phyloP scores from a whole-genome alignment of 2,329 filamentous ascomycete species.

The Epichloe sibirici region DNA sequence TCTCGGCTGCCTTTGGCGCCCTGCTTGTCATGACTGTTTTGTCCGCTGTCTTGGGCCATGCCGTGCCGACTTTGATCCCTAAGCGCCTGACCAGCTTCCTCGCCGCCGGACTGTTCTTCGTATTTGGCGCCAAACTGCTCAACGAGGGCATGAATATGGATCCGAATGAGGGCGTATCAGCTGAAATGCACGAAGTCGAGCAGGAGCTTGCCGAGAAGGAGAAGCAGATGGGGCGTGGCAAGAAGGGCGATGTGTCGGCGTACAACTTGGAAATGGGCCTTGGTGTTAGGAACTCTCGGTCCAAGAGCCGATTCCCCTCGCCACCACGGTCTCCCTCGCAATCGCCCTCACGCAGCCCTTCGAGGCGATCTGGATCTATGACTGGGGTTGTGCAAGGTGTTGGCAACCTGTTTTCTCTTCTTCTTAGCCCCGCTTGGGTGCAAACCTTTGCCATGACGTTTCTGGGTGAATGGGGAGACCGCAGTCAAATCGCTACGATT shows the following conservation, averaged over 20 bases:
- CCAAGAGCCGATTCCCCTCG: conserved; percentile 65
- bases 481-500: conserved; percentile 95
- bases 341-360: conserved; percentile 53
- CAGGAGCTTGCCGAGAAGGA: conserved; percentile 89
- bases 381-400: conserved; percentile 47
- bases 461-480: conserved; percentile 93
- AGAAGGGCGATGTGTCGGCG: conserved; percentile 47
- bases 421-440: conserved; percentile 93
- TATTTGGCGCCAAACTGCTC: conserved; percentile 77
- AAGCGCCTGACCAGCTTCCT: conserved; percentile 84
- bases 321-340: conserved; percentile 69
- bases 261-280: conserved; percentile 74
- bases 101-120: conserved; percentile 72
- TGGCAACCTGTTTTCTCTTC: conserved; percentile 73
- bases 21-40: conserved; percentile 90
- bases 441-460: conserved; percentile 99
- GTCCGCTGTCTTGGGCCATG: conserved; percentile 84
- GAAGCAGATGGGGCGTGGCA: conserved; percentile 49
- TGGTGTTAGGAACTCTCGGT: conserved; percentile 55
- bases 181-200: conserved; percentile 97
- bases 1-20: conserved; percentile 86
- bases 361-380: conserved; percentile 28
- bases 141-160: conserved; percentile 83
- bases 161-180: conserved; percentile 79
- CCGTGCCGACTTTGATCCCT: conserved; percentile 78